Evolutionary conservation across 345 rosid species (phyloP), one percentile per base, ranked within the genome.

Genomic region (Eucalyptus urophylla): DNA sequence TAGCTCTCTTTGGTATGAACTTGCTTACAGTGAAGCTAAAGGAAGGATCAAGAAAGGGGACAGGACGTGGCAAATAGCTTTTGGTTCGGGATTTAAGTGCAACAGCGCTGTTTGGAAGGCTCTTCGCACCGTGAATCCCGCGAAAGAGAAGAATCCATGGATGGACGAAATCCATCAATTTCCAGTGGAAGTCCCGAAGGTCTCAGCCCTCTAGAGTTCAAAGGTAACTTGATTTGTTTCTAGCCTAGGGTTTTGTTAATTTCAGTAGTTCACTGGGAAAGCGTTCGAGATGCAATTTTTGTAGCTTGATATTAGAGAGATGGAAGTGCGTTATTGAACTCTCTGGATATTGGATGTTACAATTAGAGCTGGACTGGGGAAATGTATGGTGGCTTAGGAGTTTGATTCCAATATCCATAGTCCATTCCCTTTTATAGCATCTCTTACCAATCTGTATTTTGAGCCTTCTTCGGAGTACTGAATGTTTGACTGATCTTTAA

Each of bases 41-140:
- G 95, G 96, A 25, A 92, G 96, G 91, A 92, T 95, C 49, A 90
- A 86, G 49, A 88, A 51, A 17, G 95, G 96, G 62, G 94, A 94
- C 81, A 92, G 96, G 80, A 92, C 92, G 10, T 94, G 96, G 96
- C 96, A 95, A 93, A 95, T 95, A 87, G 96, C 95, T 47, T 95
- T 95, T 88, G 95, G 96, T 43, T 95, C 96, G 6, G 96, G 96
- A 45, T 94, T 95, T 90, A 95, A 94, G 90, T 94, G 96, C 87
- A 95, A 94, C 88, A 94, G 96, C 49, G 95, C 95, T 6, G 95
- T 95, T 45, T 95, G 96, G 96, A 95, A 90, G 89, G 65, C 58
- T n/a, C 90, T 95, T 33, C 90, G 93, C 89, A 92, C 92, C 1
- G 80, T 93, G 49, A 87, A 91, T 85, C 95, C 95, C 1, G 89